phyloP scores from a whole-genome alignment of 805 yeast species.

The Saturnispora silvae region DNA sequence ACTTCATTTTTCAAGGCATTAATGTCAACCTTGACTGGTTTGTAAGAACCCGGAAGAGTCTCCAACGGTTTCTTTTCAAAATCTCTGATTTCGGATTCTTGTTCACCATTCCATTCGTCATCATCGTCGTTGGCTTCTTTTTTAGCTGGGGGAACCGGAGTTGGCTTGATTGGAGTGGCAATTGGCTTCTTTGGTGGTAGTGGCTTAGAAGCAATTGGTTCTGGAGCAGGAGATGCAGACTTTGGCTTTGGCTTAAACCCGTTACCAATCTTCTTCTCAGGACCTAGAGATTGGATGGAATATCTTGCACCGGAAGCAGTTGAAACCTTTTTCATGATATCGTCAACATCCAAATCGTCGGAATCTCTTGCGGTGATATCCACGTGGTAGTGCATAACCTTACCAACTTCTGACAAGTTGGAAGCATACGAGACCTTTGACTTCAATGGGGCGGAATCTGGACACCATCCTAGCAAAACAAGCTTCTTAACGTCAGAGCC shows the following conservation, averaged over 20 bases:
- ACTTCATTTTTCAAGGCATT: conserved; percentile 37
- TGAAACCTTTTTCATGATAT: conserved; percentile 63
- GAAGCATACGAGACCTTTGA: conserved; percentile 66
- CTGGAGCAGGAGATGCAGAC: conserved; percentile 15
- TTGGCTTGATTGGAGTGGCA: conserved; percentile 9
- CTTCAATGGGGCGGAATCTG: conserved; percentile 84
- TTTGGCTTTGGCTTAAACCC: conserved; percentile 23
- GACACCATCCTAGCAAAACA: conserved; percentile 90
- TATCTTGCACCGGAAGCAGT: conserved; percentile 96
- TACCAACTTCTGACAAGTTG: conserved; percentile 67
- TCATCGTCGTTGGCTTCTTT: conserved; percentile 30
- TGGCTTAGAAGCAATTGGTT: conserved; percentile 9
- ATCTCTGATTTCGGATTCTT: conserved; percentile 45
- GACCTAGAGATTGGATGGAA: conserved; percentile 40
- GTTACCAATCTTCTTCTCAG: conserved; percentile 14
- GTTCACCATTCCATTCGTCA: conserved; percentile 69
- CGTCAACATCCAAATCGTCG: conserved; percentile 77
- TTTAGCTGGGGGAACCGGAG: neutral
- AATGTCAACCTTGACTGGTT: conserved; percentile 55
- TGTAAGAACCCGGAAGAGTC: conserved; percentile 50
- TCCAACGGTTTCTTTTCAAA: conserved; percentile 39
- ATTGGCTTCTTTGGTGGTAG: conserved; percentile 13
- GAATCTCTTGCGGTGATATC: conserved; percentile 93
- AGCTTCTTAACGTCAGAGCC: conserved; percentile 85
- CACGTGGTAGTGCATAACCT: conserved; percentile 78